phyloP scores from a whole-genome alignment of 2,329 filamentous ascomycete genomes.

The Botrytis deweyae region DNA sequence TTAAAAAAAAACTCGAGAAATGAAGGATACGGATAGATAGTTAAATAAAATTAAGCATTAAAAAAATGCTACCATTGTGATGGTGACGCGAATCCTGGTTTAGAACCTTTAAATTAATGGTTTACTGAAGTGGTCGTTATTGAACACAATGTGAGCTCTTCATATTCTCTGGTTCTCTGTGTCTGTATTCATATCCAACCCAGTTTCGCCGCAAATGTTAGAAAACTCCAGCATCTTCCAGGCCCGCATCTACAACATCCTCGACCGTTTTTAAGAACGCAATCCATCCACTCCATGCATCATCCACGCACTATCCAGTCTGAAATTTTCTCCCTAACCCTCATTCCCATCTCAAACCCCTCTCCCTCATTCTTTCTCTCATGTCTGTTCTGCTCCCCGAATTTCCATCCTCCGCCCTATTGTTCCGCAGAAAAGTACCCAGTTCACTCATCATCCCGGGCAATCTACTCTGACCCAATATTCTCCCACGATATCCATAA shows the following conservation, averaged over 20 bases:
- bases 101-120: not conserved
- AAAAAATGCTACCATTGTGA: not conserved
- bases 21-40: not conserved
- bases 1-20: not conserved
- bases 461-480: conserved; percentile 22
- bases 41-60: not conserved
- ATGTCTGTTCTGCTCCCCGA: not conserved
- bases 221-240: not conserved
- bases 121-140: not conserved
- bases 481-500: conserved; percentile 17
- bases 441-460: conserved; percentile 29
- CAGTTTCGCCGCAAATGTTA: too few relatives aligned
- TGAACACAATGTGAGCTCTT: not conserved
- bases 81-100: not conserved
- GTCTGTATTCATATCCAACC: not conserved
- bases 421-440: not conserved
- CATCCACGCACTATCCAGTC: not conserved
- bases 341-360: not conserved
- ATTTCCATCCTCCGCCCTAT: too few relatives aligned
- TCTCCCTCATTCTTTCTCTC: not conserved
- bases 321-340: not conserved
- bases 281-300: not conserved
- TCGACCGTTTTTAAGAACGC: not conserved
- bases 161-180: not conserved
- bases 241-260: not conserved